A percentile compares a stretch with the other conserved stretches of the same genome.
Conservation (phyloP, 2,329 filamentous ascomycete species). For the Penicillium sp. region DNA sequence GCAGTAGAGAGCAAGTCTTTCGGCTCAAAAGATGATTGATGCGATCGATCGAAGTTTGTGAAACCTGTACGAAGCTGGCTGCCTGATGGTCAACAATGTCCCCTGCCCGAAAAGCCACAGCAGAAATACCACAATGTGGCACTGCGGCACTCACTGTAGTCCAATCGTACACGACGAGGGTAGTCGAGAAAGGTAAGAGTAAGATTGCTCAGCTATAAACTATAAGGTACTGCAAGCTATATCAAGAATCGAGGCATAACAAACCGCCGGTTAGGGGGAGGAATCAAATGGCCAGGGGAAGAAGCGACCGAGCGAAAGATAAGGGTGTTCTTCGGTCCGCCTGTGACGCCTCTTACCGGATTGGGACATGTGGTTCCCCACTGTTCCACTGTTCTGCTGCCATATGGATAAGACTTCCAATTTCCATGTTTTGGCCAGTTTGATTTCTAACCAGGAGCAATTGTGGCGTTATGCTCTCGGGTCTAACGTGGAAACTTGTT, state of each 20-base stretch:
- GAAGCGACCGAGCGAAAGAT: conserved; percentile 11
- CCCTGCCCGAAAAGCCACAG: conserved; percentile 21
- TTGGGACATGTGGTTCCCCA: background rate
- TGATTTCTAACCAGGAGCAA: background rate
- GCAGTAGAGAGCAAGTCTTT: background rate
- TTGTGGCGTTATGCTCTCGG: background rate
- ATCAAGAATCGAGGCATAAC: too few species aligned
- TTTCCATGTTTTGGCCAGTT: background rate
- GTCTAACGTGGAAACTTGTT: background rate
- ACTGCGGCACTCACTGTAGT: conserved; percentile 10
- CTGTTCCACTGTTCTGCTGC: background rate
- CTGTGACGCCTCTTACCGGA: conserved; percentile 5
- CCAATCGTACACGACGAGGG: conserved; percentile 6
- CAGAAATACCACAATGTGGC: background rate
- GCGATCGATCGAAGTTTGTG: conserved; percentile 19
- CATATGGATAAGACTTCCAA: background rate
- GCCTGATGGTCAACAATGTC: conserved; percentile 24
- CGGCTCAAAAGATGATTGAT: background rate
- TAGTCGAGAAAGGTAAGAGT: background rate
- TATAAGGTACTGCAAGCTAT: background rate
- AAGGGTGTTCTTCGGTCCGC: conserved; percentile 4
- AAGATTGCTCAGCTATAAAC: background rate
- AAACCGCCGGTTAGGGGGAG: background rate
- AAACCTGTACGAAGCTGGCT: conserved; percentile 13
- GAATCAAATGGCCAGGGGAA: conserved; percentile 4